Base-by-base conservation (phyloP, 352 stramenopile genomes). In the Globisporangium cederbergense region DNA sequence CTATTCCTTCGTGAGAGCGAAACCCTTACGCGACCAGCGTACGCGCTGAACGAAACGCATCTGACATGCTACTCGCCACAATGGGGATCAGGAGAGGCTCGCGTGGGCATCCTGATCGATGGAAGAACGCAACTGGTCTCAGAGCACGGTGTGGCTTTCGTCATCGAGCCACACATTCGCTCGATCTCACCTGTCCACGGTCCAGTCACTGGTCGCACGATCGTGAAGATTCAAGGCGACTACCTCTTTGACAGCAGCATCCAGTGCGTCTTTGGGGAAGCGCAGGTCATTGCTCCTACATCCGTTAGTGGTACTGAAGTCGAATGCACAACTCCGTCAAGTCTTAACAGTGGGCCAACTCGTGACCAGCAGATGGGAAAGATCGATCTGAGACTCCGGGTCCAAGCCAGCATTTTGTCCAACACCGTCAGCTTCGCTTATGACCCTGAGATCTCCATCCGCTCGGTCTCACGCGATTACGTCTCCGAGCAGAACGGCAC, bases 361-460 rank as follows among this genome's bases (percentile, higher is more conserved):
- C 25, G 1, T 28, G 25, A 28, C 25, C 25, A 28, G 25, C 25
- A 28, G 25, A 28, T 28, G 25, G 2, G 1, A 13, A 28, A 40
- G 55, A 69, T 54, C 16, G 11, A 16, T 58, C 49, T 38, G 9
- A 32, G 5, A 10, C 20, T 56, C 13, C 25, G 34, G 9, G 61
- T 77, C 50, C 64, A 58, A 8, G 38, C 49, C 1, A 66, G 10
- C 14, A 66, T 79, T 58, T n/a, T 16, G n/a, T 79, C 76, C 5
- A 72, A 77, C 20, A 4, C 49, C 6, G 55, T 79, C 0, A 60
- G 64, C 10, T 81, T 75, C 54, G 30, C 45, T 6, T 81, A 77
- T 28, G 62, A 81, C 22, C 11, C 58, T 7, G 50, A 34, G 0
- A 61, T 78, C 18, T 9, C 51, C 25, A 61, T 83, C 16, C 60